Base-by-base conservation (phyloP, 148 eudicot genomes). In the Drosera capensis region DNA sequence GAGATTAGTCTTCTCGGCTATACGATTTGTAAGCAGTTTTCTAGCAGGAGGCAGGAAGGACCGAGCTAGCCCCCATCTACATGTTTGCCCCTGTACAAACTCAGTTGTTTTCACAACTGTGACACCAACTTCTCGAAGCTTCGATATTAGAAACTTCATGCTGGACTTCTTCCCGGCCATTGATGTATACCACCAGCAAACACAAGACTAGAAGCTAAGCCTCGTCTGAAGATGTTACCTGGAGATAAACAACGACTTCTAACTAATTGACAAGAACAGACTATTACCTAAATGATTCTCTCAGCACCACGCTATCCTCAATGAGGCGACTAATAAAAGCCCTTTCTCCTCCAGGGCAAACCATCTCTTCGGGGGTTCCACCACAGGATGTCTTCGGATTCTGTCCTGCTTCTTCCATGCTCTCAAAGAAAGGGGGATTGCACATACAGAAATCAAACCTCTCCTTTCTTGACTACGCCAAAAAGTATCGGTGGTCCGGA, bases 391-490 rank as follows among this genome's bases (percentile, higher is more conserved):
- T 90, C 60, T 75, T 84, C 9, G 93, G 93, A 78, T 90, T 90
- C 37, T 68, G 55, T 43, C 97, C 95, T 38, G 87, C 79, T 71
- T 80, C 87, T 57, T 78, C 82, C 77, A 90, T 84, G 45, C 85
- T 70, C 68, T 80, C 97, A 20, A 90, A 90, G 59, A 90, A 90
- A 29, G 97, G 97, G 43, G 97, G 97, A 55, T 90, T 84, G 55
- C 97, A 90, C 95, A 90, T 90, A 59, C 97, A 90, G 40, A 90
- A 90, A 68, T 84, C 97, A 70, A 90, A 84, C 38, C 54, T 90
- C 87, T 20, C 71, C 97, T 43, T 77, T 81, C 59, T 70, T 67
- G 37, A 90, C 80, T 15, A 80, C 93, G 48, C 80, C 93, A 24
- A 75, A 30, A 35, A 90, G 92, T 30, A 90, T 40, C 18, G 87